Evolutionary conservation across 768 basidiomycete genomes (phyloP), one percentile per base, ranked within the genome.

Genomic region (Pulveroboletus sp.): DNA sequence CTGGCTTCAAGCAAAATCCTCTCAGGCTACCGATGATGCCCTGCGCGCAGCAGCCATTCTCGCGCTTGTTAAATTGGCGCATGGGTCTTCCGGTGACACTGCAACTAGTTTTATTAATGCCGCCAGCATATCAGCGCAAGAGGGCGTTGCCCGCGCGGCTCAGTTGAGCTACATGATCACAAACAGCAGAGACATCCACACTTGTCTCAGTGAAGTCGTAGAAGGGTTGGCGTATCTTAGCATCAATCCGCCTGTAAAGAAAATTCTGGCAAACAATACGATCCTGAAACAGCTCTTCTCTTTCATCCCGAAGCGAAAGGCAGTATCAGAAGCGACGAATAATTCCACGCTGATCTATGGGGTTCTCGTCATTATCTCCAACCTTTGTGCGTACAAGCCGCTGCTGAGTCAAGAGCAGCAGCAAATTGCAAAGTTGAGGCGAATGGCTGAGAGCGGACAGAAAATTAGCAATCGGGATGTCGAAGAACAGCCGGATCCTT

Each of bases 161-260:
- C 69, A 76, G 46, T 76, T 93, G 75, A 82, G 80, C 55, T 71
- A 72, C 12, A 68, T 87, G 43, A 71, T 85, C 24, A 56, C 77
- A 41, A 66, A 71, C 29, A 52, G 48, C 52, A 65, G 62, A 33
- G 66, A 64, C 9, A 69, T 77, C 27, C 56, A 65, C 6, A 57
- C 75, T 19, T 75, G 79, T 12, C 56, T 80, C 14, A 68, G 74
- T 8, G 85, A 92, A 52, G 84, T 83, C 5, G 74, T 94, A 13
- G 94, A 97, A 69, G 91, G 86, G 0, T 71, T 97, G 42, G 89
- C 87, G n/a, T 87, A 94, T 66, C 78, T 92, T 48, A 89, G 82
- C 49, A 70, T 77, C 40, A 76, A 82, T 55, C 74, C 87, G 1
- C 51, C 64, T 2, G 74, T 87, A 49, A 87, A 90, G 61, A 82